Base-by-base conservation (phyloP, 1,139 yeast species). In the Kurtzmaniella natalensis region DNA sequence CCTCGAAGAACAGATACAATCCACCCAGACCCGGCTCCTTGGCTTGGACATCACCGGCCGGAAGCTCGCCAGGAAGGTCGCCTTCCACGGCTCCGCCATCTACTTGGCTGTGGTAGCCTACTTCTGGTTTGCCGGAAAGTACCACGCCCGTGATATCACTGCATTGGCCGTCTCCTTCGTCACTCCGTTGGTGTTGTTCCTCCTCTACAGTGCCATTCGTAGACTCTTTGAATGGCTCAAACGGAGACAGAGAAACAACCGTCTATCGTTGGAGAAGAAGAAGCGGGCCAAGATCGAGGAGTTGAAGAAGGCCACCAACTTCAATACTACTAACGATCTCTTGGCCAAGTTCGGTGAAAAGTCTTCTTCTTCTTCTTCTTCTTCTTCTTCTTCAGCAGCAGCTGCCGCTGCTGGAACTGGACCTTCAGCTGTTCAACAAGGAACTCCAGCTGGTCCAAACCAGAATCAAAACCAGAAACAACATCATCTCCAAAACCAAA, bases 221-320 rank as follows among this genome's bases (percentile, higher is more conserved):
- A 6, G 32, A 21, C 32, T 35, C 22, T 35, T 31, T 16, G 7
- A 4, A 2, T 27, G 32, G 25, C 14, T 35, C 8, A 25, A 24
- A 19, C 13, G 20, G 18, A 19, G 37, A 14, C 35, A 32, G 16
- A 28, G 30, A 20, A 17, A 31, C 18, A 21, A 25, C 4, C 51
- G 75, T 38, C 59, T 61, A 34, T 41, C 47, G 7, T 59, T 81
- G 41, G 66, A 69, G 43, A 61, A 64, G 25, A 61, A 69, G 37
- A 94, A 84, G 43, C 63, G 67, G 38, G 65, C 63, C 20, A 81
- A 82, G 55, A 71, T 89, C 32, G 81, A 78, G 14, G 88, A 83
- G 39, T 66, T 89, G 57, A 89, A 89, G 57, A 76, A 78, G 39
- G 70, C 76, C 46, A 85, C 96, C 16, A 84, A 85, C 47, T 92